Base-by-base conservation (phyloP, 2,329 filamentous ascomycete genomes). In the Cladophialophora psammophila region DNA sequence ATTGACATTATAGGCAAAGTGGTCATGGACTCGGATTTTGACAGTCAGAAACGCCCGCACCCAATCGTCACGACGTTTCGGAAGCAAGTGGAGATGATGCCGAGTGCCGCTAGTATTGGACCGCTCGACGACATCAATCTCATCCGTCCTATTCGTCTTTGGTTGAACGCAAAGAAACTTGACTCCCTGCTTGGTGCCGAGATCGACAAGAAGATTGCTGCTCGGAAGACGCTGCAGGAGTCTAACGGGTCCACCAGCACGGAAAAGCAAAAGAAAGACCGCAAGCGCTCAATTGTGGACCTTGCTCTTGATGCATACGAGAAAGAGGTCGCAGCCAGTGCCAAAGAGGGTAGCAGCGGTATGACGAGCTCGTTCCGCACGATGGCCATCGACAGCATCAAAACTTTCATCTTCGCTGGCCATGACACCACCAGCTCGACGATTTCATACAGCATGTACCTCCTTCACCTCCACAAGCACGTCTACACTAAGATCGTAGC, bases 371-470 rank as follows among this genome's bases (percentile, higher is more conserved):
- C 45, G 10, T 71, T 71, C 65, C 58, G 65, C 15, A 56, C 35
- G 10, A 57, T 56, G 18, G 65, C 65, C 52, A 68, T 73, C 62
- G 73, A 76, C 58, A 72, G 72, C 53, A 67, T 77, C 55, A 75
- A 75, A 35, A 74, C 71, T 3, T 75, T 76, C 65, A 69, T 77
- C 53, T 75, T 76, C 45, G 75, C 73, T 0, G 75, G 74, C 4
- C 73, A 75, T 55, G 71, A 73, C 60, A 72, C 68, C 35, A 70
- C 68, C 8, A 67, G 66, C 48, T n/a, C 65, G 8, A 72, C 70
- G 5, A 71, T 73, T 57, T 68, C 66, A 2, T 82, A 79, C 68
- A 75, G 75, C 26, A 76, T 78, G 64, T 79, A 82, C 72, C 76
- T 80, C 36, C 77, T 82, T 3, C 75, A 76, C 40, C 73, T 75